Evolutionary conservation across 805 yeast species (phyloP).

Genomic region (Yamadazyma takamatsuzukensis): DNA sequence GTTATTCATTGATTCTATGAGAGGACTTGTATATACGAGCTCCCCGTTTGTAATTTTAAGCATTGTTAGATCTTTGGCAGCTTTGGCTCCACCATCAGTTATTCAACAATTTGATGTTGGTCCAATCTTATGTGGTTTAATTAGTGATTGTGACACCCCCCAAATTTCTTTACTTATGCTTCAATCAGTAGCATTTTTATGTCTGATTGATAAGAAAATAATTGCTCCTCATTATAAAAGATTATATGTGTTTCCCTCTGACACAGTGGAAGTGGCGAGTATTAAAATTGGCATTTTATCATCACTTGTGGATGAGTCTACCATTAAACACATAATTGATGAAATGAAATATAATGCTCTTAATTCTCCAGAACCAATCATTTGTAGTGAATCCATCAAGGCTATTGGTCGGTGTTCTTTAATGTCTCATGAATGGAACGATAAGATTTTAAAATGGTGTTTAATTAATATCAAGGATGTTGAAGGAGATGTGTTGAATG

Average conservation of each 20-base stretch:
- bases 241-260: constrained; percentile 58
- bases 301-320: constrained; percentile 50
- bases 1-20: constrained; percentile 48
- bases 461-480: constrained; percentile 41
- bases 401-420: constrained; percentile 62
- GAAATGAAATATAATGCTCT: constrained; percentile 58
- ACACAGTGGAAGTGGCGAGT: constrained; percentile 39
- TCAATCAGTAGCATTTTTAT: constrained; percentile 42
- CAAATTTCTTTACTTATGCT: constrained; percentile 34
- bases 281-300: constrained; percentile 63
- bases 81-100: constrained; percentile 55
- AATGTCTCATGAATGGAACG: constrained; percentile 44
- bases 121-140: constrained; percentile 45
- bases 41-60: constrained; percentile 63
- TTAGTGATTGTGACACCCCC: constrained; percentile 19
- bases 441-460: constrained; percentile 62
- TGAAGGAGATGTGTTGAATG: constrained; percentile 45
- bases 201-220: constrained; percentile 23
- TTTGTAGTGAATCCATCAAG: constrained; percentile 49
- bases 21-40: constrained; percentile 44
- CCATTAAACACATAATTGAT: constrained; percentile 47
- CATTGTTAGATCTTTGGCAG: constrained; percentile 51
- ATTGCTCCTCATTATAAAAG: constrained; percentile 36
- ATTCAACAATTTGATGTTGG: constrained; percentile 50
- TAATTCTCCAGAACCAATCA: constrained; percentile 11